Evolutionary conservation across 305 asterid genomes (phyloP), one percentile per base, ranked within the genome.

Genomic region (Striga hermonthica): DNA sequence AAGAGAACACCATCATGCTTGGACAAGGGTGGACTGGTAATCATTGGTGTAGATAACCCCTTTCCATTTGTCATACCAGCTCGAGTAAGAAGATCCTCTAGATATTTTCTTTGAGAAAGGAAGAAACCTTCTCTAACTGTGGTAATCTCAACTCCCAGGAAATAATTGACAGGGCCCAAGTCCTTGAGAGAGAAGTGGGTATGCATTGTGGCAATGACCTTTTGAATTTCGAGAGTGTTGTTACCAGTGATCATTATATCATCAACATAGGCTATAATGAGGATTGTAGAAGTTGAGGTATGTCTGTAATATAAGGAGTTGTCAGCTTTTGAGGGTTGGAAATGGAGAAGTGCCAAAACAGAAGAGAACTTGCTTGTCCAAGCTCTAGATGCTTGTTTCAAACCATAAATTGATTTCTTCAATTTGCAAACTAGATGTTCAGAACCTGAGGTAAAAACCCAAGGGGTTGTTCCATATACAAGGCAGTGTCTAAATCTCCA

Each of bases 301-400:
- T 10, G 48, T 4, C 6, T 22, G 13, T 10, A 3, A 12, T n/a
- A 58, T 7, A 43, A 3, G 8, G 66, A 61, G 38, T 3, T 10
- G 9, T 61, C 55, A 1, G 44, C 53, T 0, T 4, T 35, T 4
- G 54, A 41, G 0, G 7, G n/a, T 8, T 3, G 5, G 1, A 61
- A 61, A 13, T 53, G 39, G 44, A 41, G 44, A 5, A 4, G 0
- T n/a, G 6, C 39, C 6, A 61, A 39, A 2, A 45, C 40, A 6
- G 9, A 14, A 7, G 12, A 6, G 1, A 61, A 10, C 5, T 4
- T 47, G 52, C 14, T 14, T 1, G 7, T 40, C 66, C 57, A 62
- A 62, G 56, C 66, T 48, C 34, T 16, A 5, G 66, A 16, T 12
- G 56, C 12, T 62, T 62, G 56, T 9, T 62, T 62, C 0, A 62